Evolutionary conservation across 345 rosid genomes (phyloP).

Genomic region (Citrus glauca): DNA sequence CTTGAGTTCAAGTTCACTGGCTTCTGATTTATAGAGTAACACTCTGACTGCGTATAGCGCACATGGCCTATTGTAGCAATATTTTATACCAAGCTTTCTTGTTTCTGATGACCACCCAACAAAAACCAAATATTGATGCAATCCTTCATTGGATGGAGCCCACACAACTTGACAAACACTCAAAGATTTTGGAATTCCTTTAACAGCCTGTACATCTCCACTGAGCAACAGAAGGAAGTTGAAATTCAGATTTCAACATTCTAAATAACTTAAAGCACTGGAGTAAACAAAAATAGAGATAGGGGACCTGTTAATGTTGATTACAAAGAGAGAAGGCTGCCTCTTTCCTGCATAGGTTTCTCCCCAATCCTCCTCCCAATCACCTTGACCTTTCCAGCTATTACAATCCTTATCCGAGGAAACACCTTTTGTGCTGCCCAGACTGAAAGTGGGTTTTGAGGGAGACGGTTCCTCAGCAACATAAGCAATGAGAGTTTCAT

Average conservation of each 20-base stretch:
- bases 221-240: constrained; percentile 32
- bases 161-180: constrained; percentile 94
- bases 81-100: constrained; percentile 88
- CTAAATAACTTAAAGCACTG: not conserved
- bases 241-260: constrained; percentile 5
- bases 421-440: constrained; percentile 52
- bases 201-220: constrained; percentile 62
- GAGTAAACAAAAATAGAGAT: constrained; percentile 9
- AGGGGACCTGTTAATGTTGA: constrained; percentile 53
- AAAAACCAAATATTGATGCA: constrained; percentile 60
- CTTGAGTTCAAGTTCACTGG: constrained; percentile 41
- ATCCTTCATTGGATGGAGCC: constrained; percentile 55
- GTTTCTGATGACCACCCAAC: constrained; percentile 77
- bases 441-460: constrained; percentile 59
- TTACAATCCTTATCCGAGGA: constrained; percentile 50
- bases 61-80: constrained; percentile 82
- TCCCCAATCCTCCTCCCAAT: constrained; percentile 98
- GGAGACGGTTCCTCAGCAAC: constrained; percentile 74
- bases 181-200: constrained; percentile 66
- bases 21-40: constrained; percentile 31
- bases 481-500: constrained; percentile 78
- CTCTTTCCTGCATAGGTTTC: constrained; percentile 89
- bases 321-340: constrained; percentile 72
- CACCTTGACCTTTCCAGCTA: constrained; percentile 95
- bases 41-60: constrained; percentile 59